Percentiles rank a stretch among this genome's conserved stretches.
Evolutionary conservation across 2,329 filamentous ascomycete genomes (phyloP).

Genomic region (Dothideomycetes sp.): DNA sequence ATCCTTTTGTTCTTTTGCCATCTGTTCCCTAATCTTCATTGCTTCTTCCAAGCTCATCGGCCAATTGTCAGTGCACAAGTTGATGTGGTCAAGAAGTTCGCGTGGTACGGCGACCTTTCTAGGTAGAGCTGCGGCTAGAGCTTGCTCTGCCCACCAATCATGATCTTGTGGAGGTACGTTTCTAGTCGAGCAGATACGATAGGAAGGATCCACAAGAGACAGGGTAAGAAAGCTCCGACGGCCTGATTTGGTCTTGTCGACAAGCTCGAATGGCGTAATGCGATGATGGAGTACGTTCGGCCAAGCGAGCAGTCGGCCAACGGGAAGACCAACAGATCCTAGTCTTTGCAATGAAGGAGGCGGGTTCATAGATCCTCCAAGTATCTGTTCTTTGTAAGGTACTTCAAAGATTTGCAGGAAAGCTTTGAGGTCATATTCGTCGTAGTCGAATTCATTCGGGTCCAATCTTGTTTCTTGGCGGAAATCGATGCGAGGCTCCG

Average conservation of each 20-base stretch:
- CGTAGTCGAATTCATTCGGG: slow-evolving; percentile 20
- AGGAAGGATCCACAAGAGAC: slow-evolving; percentile 47
- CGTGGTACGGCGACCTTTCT: background rate
- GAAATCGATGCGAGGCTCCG: slow-evolving; percentile 42
- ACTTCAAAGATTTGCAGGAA: slow-evolving; percentile 7
- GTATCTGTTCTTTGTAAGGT: slow-evolving; percentile 3
- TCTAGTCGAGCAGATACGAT: slow-evolving; percentile 40
- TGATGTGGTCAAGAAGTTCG: slow-evolving; percentile 3
- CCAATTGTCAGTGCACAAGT: slow-evolving; percentile 2
- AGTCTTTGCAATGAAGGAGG: slow-evolving; percentile 31
- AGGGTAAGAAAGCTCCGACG: slow-evolving; percentile 47
- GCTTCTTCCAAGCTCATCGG: slow-evolving; percentile 5
- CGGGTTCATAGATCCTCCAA: background rate
- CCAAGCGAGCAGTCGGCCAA: slow-evolving; percentile 44
- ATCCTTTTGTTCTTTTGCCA: slow-evolving; percentile 7
- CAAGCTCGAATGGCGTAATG: slow-evolving; percentile 41
- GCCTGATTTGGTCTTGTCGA: slow-evolving; percentile 41
- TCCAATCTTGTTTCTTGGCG: slow-evolving; percentile 25
- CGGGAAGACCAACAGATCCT: slow-evolving; percentile 37
- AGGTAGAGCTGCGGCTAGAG: slow-evolving; percentile 1
- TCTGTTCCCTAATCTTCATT: background rate
- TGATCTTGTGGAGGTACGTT: slow-evolving; percentile 41
- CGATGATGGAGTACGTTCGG: slow-evolving; percentile 43
- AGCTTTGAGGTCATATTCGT: slow-evolving; percentile 17
- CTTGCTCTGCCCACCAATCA: slow-evolving; percentile 30